phyloP scores from a whole-genome alignment of 345 rosid genomes.

The Eucalyptus guilfoylei region DNA sequence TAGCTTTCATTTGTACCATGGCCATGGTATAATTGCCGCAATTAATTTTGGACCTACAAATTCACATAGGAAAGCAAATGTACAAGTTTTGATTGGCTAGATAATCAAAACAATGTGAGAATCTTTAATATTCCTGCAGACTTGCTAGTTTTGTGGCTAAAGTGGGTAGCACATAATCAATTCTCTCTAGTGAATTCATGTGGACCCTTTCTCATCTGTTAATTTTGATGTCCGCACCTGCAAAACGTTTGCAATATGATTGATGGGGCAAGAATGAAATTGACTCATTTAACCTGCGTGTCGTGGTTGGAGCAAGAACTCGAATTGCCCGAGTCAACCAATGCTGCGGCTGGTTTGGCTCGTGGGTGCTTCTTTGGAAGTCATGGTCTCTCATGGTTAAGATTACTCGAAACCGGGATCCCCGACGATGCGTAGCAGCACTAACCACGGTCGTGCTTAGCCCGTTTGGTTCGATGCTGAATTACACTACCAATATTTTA shows the following conservation, averaged over 20 bases:
- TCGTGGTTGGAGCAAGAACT: background rate
- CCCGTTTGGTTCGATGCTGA: background rate
- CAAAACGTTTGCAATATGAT: background rate
- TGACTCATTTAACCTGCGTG: background rate
- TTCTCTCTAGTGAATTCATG: background rate
- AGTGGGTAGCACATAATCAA: background rate
- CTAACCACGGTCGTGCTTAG: background rate
- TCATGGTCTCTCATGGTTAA: background rate
- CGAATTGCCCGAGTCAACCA: background rate
- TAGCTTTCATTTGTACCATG: background rate
- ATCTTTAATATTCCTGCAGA: background rate
- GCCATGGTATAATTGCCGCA: background rate
- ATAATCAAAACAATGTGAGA: background rate
- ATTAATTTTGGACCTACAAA: background rate
- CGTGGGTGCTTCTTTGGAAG: background rate
- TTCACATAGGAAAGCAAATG: background rate
- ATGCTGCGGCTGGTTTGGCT: background rate
- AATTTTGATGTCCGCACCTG: background rate
- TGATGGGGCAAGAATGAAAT: background rate
- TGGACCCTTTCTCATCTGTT: background rate
- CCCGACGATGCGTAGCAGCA: background rate
- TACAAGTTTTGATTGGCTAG: background rate
- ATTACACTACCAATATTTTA: background rate
- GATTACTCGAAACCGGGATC: background rate
- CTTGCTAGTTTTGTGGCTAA: background rate